phyloP scores from a whole-genome alignment of 2,329 filamentous ascomycete species.

The Scedosporium minutisporum region DNA sequence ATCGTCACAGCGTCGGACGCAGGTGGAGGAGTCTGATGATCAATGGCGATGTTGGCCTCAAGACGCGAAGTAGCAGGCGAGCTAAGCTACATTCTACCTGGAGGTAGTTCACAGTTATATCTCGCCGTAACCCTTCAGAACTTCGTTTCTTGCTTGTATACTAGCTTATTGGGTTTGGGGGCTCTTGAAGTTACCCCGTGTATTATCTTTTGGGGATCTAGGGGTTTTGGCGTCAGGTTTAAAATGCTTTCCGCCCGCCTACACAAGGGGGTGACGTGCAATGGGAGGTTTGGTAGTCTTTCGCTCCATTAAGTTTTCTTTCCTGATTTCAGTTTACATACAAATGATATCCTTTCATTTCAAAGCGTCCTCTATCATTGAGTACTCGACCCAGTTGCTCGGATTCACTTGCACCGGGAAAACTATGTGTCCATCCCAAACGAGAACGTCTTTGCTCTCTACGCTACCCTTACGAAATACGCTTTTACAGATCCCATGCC shows the following conservation, averaged over 20 bases:
- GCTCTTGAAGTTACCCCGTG: neutral
- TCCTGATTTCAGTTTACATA: neutral
- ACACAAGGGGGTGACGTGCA: neutral
- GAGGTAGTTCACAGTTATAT: conserved; percentile 26
- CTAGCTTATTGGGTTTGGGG: neutral
- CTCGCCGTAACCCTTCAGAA: neutral
- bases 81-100: conserved; percentile 45
- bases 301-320: neutral
- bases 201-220: neutral
- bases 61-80: conserved; percentile 32
- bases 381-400: neutral
- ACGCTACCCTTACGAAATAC: no score
- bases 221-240: neutral
- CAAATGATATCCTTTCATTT: neutral
- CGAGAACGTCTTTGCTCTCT: no score
- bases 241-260: neutral
- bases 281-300: neutral
- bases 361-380: neutral
- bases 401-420: no score
- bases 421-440: no score
- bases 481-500: no score
- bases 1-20: conserved; percentile 44
- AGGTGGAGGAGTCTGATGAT: conserved; percentile 56
- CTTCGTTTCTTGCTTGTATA: neutral
- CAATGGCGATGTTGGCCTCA: conserved; percentile 50